Conservation (phyloP, 768 basidiomycete species). For the Lactarius trivialis region DNA sequence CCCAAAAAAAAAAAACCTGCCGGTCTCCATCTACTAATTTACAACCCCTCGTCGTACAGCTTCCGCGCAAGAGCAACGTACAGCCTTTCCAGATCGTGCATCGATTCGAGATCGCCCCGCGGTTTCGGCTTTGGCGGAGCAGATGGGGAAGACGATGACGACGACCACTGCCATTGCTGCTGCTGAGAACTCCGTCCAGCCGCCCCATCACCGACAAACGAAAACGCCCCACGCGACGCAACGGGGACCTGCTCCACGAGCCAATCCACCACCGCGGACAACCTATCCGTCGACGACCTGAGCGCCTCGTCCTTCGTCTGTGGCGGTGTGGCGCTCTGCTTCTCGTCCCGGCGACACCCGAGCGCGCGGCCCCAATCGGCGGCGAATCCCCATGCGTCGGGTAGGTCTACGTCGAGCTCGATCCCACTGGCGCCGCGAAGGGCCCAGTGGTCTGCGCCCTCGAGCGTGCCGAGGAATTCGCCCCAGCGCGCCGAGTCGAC, state of each 20-base stretch:
- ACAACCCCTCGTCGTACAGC: conserved; percentile 89
- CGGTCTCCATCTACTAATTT: conserved; percentile 2
- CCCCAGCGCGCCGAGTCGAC: conserved; percentile 95
- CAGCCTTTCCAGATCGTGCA: conserved; percentile 80
- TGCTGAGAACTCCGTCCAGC: neutral
- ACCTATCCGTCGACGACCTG: conserved; percentile 60
- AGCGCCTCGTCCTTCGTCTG: conserved; percentile 43
- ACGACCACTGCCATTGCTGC: neutral
- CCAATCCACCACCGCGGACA: conserved; percentile 77
- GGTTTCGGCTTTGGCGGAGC: conserved; percentile 25
- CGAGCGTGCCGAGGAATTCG: conserved; percentile 85
- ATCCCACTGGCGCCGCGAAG: conserved; percentile 82
- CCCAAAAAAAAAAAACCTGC: neutral
- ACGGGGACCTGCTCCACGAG: conserved; percentile 54
- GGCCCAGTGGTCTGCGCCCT: conserved; percentile 95
- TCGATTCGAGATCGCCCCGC: conserved; percentile 50
- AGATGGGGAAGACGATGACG: neutral
- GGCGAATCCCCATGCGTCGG: conserved; percentile 39
- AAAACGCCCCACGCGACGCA: conserved; percentile 10
- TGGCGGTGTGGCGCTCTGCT: neutral
- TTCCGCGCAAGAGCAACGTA: conserved; percentile 85
- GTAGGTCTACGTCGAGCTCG: conserved; percentile 57
- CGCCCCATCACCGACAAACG: conserved; percentile 5
- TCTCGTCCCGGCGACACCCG: conserved; percentile 23
- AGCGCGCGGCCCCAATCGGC: conserved; percentile 53